Evolutionary conservation across 176 grass and related monocot genomes (phyloP).

Genomic region (Pontederia crassipes): DNA sequence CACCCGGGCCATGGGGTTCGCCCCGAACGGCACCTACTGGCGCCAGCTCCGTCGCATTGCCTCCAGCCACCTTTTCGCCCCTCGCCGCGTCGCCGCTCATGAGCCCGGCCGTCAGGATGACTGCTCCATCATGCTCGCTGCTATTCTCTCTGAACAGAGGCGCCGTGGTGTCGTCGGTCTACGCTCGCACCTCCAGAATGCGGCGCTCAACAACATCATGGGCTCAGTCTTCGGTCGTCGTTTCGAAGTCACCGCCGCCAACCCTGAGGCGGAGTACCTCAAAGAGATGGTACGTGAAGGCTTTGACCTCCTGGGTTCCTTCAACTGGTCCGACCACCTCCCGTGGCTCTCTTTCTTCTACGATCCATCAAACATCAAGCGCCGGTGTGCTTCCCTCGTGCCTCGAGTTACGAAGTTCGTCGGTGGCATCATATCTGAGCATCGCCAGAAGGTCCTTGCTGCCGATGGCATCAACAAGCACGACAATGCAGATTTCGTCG

Average conservation of each 20-base stretch:
- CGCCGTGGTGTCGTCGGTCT: conserved; percentile 24
- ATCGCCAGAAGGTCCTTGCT: no score
- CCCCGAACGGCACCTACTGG: conserved; percentile 13
- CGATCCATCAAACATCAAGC: no score
- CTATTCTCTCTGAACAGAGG: conserved; percentile 24
- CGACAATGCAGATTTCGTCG: no score
- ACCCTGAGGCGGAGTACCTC: conserved; percentile 31
- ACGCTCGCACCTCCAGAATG: conserved; percentile 38
- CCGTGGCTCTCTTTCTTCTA: background rate
- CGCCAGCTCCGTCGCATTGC: conserved; percentile 57
- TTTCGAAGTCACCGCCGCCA: conserved; percentile 17
- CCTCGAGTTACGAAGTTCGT: no score
- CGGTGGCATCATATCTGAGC: no score
- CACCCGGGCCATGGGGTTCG: no score
- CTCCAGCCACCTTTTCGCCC: conserved; percentile 63
- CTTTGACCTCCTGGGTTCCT: conserved; percentile 62
- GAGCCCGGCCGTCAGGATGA: conserved; percentile 41
- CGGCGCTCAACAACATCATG: conserved; percentile 30
- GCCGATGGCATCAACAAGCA: no score
- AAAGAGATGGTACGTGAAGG: conserved; percentile 58
- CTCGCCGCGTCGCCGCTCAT: conserved; percentile 50
- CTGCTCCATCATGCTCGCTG: conserved; percentile 26
- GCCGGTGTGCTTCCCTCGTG: no score
- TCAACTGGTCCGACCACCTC: conserved; percentile 83
- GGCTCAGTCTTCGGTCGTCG: conserved; percentile 55